Base-by-base conservation (phyloP, 176 grass and related monocot genomes). In the Avena sativa region DNA sequence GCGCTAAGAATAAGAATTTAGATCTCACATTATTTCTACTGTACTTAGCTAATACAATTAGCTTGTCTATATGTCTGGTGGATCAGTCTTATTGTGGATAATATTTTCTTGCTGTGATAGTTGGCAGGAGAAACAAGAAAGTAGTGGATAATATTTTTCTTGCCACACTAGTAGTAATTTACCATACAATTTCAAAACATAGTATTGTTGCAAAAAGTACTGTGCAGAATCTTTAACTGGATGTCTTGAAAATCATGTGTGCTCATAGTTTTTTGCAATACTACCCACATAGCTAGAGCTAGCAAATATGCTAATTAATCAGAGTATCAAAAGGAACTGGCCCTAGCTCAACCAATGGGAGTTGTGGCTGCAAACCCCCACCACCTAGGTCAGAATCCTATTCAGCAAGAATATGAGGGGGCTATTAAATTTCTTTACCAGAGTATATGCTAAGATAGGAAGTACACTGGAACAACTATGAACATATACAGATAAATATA, bases 221-320 rank as follows among this genome's bases (percentile, higher is more conserved):
- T 6, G 1, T 21, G 3, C 47, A 23, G 20, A 21, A 53, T 43
- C 20, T 53, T 34, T n/a, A 0, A 56, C 48, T 70, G 48, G 19
- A 59, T 2, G 5, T 8, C 28, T 68, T 52, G 36, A 38, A 38
- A 46, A 6, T 49, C 20, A n/a, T 77, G 8, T 43, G 20, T n/a
- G 4, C 0, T 19, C 19, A 64, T 83, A 61, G 8, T 71, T 86
- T 55, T n/a, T 50, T 19, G 8, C 14, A 28, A 61, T 80, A 80
- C 34, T 64, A 14, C 19, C 34, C 51, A 28, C 44, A n/a, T 60
- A 51, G 20, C 52, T 43, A 51, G 13, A 81, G 17, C 21, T 79
- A 78, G 48, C 53, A 82, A 79, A 90, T 74, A 34, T 6, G 43
- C 23, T 26, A 81, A 76, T 40, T 26, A 61, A 62, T 25, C 6